These are phyloP conservation scores for Ogataea methanolica DNA, from an alignment of 805 yeast genomes.

Conservation along the genomic window DNA sequence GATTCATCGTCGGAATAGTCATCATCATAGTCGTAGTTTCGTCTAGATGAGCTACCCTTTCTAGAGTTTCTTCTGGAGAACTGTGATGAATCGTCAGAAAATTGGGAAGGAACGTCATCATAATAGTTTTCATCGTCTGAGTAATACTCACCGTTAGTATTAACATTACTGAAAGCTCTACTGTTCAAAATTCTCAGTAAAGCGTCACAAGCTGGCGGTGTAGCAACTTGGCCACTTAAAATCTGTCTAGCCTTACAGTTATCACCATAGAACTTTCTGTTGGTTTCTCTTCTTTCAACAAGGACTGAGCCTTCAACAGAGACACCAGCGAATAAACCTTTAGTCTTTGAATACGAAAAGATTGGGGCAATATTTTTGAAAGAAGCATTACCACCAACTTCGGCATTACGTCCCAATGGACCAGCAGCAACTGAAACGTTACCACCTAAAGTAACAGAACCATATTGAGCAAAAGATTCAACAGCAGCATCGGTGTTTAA, in stretches of 20 bases:
- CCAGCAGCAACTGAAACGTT: conserved; percentile 96
- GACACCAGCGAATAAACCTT: conserved; percentile 96
- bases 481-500: conserved; percentile 86
- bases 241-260: conserved; percentile 85
- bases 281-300: conserved; percentile 96
- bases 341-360: conserved; percentile 90
- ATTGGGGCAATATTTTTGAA: conserved; percentile 83
- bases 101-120: conserved; percentile 70
- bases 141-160: conserved; percentile 41
- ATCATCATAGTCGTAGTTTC: conserved; percentile 24
- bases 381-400: conserved; percentile 94
- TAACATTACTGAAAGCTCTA: conserved; percentile 61
- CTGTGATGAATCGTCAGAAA: conserved; percentile 48
- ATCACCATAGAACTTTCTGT: conserved; percentile 88
- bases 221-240: conserved; percentile 80
- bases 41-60: conserved; percentile 9
- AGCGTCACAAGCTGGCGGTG: conserved; percentile 89
- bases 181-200: conserved; percentile 82
- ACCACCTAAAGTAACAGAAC: conserved; percentile 93
- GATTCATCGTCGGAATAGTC: conserved; percentile 36
- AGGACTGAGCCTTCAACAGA: conserved; percentile 95
- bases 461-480: conserved; percentile 87
- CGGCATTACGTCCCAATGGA: conserved; percentile 95
- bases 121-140: conserved; percentile 63
- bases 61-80: conserved; percentile 18